phyloP scores from a whole-genome alignment of 805 yeast species.

The Scheffersomyces ergatensis region DNA sequence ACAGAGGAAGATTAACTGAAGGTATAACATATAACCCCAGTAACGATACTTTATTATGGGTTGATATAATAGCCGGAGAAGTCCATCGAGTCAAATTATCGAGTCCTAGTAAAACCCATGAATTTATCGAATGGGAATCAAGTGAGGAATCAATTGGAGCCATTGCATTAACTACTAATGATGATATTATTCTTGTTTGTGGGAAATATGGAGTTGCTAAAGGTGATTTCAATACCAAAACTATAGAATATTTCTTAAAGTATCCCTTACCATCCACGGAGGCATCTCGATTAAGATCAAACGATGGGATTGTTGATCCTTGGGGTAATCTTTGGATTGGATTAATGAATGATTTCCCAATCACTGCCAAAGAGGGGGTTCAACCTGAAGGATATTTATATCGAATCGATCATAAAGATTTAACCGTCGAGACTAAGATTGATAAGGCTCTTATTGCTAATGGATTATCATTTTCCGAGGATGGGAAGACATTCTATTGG shows the following conservation, averaged over 20 bases:
- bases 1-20: conserved; percentile 55
- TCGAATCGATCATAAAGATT: conserved; percentile 29
- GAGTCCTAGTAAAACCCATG: conserved; percentile 20
- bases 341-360: conserved; percentile 62
- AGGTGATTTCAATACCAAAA: conserved; percentile 40
- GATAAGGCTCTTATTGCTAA: conserved; percentile 57
- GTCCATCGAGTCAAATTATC: conserved; percentile 31
- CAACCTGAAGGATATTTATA: conserved; percentile 52
- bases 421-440: conserved; percentile 29
- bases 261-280: conserved; percentile 26
- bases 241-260: conserved; percentile 39
- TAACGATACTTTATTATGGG: conserved; percentile 51
- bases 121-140: conserved; percentile 33
- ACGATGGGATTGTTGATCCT: conserved; percentile 81
- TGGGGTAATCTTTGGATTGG: conserved; percentile 80
- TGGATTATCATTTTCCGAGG: conserved; percentile 46
- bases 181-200: conserved; percentile 57
- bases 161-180: conserved; percentile 61
- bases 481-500: conserved; percentile 33
- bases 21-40: conserved; percentile 63
- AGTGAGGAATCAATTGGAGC: conserved; percentile 60
- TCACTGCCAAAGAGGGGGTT: conserved; percentile 21
- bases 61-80: conserved; percentile 39
- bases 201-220: conserved; percentile 63
- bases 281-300: conserved; percentile 43